A percentile compares a stretch with the other conserved stretches of the same genome.
These are phyloP conservation scores for Calonectria multiphialidica DNA, from an alignment of 2,329 filamentous ascomycete genomes.

Conservation along the genomic window DNA sequence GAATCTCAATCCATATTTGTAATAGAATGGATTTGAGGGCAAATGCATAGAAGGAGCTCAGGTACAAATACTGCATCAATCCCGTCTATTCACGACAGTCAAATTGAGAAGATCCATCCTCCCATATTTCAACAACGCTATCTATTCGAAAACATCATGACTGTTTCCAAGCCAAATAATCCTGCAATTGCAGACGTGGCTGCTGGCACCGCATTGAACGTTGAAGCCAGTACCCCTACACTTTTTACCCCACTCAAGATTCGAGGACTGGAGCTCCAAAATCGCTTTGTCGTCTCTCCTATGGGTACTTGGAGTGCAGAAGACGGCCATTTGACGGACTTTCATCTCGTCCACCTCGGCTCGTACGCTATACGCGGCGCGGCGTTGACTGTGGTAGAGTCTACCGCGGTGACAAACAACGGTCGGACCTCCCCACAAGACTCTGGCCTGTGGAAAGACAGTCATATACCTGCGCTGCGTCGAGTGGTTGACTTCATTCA, in stretches of 20 bases:
- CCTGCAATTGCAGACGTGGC: neutral
- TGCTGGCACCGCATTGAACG: neutral
- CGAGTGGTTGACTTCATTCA: slow-evolving; percentile 82
- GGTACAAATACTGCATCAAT: neutral
- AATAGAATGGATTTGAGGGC: neutral
- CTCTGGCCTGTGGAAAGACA: slow-evolving; percentile 84
- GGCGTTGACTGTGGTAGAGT: slow-evolving; percentile 81
- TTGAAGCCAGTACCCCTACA: slow-evolving; percentile 51
- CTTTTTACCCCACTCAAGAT: slow-evolving; percentile 67
- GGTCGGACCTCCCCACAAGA: slow-evolving; percentile 87
- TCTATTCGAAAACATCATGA: neutral
- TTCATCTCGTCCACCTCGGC: slow-evolving; percentile 84
- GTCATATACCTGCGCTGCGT: slow-evolving; percentile 78
- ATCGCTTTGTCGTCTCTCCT: slow-evolving; percentile 68
- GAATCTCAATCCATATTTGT: too few relatives aligned
- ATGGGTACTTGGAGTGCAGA: slow-evolving; percentile 70
- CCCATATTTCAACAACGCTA: neutral
- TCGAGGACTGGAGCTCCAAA: slow-evolving; percentile 62
- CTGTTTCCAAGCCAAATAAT: neutral
- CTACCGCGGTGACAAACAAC: slow-evolving; percentile 78
- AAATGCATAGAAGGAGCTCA: too few relatives aligned
- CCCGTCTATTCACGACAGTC: neutral
- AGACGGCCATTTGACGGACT: slow-evolving; percentile 79
- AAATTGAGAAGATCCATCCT: neutral
- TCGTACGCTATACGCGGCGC: slow-evolving; percentile 81